phyloP scores from a whole-genome alignment of 768 basidiomycete genomes.

The Leccinum obscurum region DNA sequence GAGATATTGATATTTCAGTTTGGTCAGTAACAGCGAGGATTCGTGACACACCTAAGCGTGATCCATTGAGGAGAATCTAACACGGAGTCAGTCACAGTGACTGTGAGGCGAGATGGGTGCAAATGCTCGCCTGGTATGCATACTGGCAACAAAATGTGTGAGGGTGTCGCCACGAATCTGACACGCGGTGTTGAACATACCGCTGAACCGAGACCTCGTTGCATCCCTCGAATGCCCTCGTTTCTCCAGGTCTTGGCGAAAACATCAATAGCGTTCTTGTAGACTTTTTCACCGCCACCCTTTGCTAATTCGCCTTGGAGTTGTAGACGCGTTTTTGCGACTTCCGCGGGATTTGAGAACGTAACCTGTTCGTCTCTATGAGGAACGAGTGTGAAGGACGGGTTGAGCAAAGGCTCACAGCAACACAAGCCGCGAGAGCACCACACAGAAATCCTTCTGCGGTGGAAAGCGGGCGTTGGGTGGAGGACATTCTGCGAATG shows the following conservation, averaged over 20 bases:
- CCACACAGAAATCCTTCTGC: constrained; percentile 86
- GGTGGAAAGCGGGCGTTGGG: constrained; percentile 52
- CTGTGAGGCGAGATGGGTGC: neutral
- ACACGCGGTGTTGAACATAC: constrained; percentile 43
- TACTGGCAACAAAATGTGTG: constrained; percentile 53
- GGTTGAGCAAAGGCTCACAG: constrained; percentile 46
- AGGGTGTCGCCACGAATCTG: constrained; percentile 5
- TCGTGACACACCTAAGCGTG: constrained; percentile 67
- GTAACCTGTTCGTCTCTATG: constrained; percentile 56
- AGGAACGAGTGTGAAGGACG: constrained; percentile 7
- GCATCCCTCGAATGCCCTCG: constrained; percentile 89
- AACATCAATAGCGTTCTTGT: constrained; percentile 88
- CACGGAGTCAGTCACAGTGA: constrained; percentile 7
- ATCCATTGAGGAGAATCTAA: constrained; percentile 90
- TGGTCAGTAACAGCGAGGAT: constrained; percentile 1
- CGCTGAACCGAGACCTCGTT: constrained; percentile 88
- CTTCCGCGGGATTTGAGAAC: constrained; percentile 73
- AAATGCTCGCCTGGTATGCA: constrained; percentile 74
- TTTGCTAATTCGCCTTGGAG: constrained; percentile 94
- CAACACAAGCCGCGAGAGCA: constrained; percentile 87
- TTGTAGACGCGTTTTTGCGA: constrained; percentile 91
- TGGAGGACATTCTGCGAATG: constrained; percentile 20
- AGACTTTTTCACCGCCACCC: constrained; percentile 68
- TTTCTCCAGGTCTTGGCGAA: constrained; percentile 84
- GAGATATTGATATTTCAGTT: constrained; percentile 12